phyloP scores from a whole-genome alignment of 1,284 basidiomycete genomes.

The Fomitopsis pinicola region DNA sequence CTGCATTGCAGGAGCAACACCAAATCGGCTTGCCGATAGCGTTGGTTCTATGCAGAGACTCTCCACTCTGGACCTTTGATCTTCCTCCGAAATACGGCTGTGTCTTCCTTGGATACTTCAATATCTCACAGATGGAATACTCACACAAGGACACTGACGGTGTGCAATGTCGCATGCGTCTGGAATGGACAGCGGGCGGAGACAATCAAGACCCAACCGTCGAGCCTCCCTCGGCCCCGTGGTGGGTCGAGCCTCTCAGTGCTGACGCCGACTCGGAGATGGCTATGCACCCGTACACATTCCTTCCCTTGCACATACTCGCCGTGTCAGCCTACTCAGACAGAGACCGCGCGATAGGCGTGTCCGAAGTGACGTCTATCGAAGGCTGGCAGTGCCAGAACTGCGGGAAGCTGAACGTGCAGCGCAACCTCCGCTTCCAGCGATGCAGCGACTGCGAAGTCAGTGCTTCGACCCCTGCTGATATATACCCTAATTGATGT shows the following conservation, averaged over 20 bases:
- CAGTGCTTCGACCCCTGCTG: constrained; percentile 4
- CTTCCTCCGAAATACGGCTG: constrained; percentile 14
- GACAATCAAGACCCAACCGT: constrained; percentile 6
- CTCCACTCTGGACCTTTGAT: constrained; percentile 9
- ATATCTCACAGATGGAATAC: constrained; percentile 7
- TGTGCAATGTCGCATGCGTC: constrained; percentile 13
- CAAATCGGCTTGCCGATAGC: constrained; percentile 8
- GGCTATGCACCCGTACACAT: constrained; percentile 20
- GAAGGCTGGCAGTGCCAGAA: constrained; percentile 33
- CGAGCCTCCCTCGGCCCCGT: constrained; percentile 1
- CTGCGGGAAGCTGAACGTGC: constrained; percentile 37
- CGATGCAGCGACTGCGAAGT: constrained; percentile 32
- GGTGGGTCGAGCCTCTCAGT: constrained; percentile 12
- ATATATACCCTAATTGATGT: background rate
- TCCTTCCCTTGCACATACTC: constrained; percentile 31
- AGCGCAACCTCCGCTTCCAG: constrained; percentile 33
- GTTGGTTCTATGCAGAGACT: constrained; percentile 12
- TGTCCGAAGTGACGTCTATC: constrained; percentile 6
- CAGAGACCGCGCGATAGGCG: constrained; percentile 5
- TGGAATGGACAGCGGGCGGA: constrained; percentile 19
- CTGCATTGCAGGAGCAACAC: constrained; percentile 7
- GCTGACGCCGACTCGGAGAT: background rate
- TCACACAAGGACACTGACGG: background rate
- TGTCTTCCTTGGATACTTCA: constrained; percentile 17
- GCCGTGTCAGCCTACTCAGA: constrained; percentile 4